Percentiles rank a stretch among this genome's conserved stretches.
Conservation (phyloP, 116 monocot species). For the Trichopus zeylanicus region DNA sequence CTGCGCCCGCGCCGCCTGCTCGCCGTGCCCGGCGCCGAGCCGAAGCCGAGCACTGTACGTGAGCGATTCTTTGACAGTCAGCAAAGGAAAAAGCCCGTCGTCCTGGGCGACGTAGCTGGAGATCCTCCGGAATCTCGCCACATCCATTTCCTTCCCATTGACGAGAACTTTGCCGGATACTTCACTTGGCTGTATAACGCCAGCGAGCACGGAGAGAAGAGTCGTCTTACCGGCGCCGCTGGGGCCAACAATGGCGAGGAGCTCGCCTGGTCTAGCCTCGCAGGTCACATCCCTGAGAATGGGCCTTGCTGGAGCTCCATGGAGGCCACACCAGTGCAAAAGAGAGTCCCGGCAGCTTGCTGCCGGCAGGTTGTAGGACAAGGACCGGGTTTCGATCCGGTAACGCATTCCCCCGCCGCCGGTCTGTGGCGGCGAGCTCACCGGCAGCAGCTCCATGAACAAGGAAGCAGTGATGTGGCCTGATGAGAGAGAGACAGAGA, state of each 20-base stretch:
- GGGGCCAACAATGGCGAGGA: conserved; percentile 84
- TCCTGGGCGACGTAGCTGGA: conserved; percentile 89
- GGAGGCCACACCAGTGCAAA: background rate
- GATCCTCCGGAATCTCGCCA: conserved; percentile 43
- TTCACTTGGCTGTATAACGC: conserved; percentile 21
- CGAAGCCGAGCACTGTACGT: conserved; percentile 67
- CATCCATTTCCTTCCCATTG: conserved; percentile 48
- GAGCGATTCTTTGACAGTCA: conserved; percentile 76
- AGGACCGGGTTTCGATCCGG: conserved; percentile 47
- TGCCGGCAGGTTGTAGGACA: conserved; percentile 36
- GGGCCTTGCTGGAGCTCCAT: background rate
- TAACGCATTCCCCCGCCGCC: conserved; percentile 27
- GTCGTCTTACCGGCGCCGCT: conserved; percentile 94
- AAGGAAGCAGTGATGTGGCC: conserved; percentile 1
- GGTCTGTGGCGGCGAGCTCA: no score
- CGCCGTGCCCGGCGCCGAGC: conserved; percentile 13
- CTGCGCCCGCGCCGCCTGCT: conserved; percentile 24
- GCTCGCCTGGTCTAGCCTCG: conserved; percentile 59
- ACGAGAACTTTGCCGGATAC: conserved; percentile 54
- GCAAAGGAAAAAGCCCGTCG: conserved; percentile 73
- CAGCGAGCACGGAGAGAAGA: conserved; percentile 66
- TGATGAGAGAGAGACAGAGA: conserved; percentile 1
- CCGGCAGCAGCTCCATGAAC: conserved; percentile 17
- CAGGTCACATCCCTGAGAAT: conserved; percentile 55
- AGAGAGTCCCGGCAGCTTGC: background rate